Base-by-base conservation (phyloP, 805 yeast genomes). In the Maudiozyma saulgeensis region DNA sequence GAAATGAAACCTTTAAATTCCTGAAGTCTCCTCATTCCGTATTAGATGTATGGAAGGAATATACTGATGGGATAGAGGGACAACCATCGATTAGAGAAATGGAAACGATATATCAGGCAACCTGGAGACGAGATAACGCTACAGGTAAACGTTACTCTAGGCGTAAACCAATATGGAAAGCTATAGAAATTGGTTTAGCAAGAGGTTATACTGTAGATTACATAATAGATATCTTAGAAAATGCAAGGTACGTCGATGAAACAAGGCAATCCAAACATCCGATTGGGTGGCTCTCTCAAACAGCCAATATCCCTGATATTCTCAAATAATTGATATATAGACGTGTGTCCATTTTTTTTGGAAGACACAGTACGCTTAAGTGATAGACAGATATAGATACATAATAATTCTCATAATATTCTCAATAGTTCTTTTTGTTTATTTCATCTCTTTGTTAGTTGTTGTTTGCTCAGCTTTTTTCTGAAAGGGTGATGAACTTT, bases 41-140 rank as follows among this genome's bases (percentile, higher is more conserved):
- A 1, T 57, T 68, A 38, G 82, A 78, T 52, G 73, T 79, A 18
- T 79, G 83, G 83, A 69, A 71, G 53, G 83, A 79, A 59, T 79
- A 77, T 51, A 71, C 76, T 5, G 71, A 72, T 48, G 82, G 82
- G 0, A 52, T 74, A 6, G 69, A 74, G 47, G 77, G 72, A 2
- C 78, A 77, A 54, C 81, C 81, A 0, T 75, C 82, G 3, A 69
- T 78, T 38, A 72, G 71, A 51, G 64, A 72, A 12, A 62, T 79
- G 60, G 82, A 79, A 56, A 49, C 58, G 6, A 69, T 74, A 51
- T 79, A 71, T 53, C 75, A 74, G 46, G 72, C 80, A 1, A 73
- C 74, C 35, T 79, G 84, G 84, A 69, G 83, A 59, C 67, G 76
- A 45, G 80, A 70, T 45, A 70, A 76, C 9, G 80, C 81, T 0